Evolutionary conservation across 73 alveolate species (phyloP).

Genomic region (Tetrahymena thermophila): DNA sequence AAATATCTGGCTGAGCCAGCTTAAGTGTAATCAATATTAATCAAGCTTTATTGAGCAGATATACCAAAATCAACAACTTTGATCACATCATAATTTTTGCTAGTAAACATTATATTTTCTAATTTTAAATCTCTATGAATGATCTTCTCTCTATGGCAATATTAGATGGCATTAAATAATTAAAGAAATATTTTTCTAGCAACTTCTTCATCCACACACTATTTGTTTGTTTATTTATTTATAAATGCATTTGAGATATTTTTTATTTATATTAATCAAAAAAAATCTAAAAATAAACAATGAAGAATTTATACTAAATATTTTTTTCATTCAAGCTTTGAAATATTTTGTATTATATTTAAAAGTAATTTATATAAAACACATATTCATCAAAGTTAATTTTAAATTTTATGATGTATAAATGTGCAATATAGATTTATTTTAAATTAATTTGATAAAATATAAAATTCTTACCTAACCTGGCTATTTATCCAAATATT

Average conservation of each 20-base stretch:
- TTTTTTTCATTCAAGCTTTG: not conserved
- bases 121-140: conserved; percentile 36
- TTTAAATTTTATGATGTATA: not conserved
- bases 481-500: conserved; percentile 39
- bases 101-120: conserved; percentile 20
- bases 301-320: too few species aligned
- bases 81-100: not conserved
- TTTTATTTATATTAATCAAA: not conserved
- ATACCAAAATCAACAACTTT: conserved; percentile 35
- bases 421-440: not conserved
- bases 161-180: conserved; percentile 24
- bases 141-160: conserved; percentile 21
- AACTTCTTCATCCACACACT: conserved; percentile 17
- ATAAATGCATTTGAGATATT: too few species aligned
- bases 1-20: conserved; percentile 9
- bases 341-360: too few species aligned
- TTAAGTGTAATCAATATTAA: conserved; percentile 1
- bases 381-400: not conserved
- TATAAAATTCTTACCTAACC: not conserved
- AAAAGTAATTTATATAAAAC: too few species aligned
- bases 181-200: conserved; percentile 39
- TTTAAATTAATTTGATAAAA: not conserved
- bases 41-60: not conserved
- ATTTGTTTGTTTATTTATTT: not conserved
- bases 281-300: too few species aligned